Conservation (phyloP, 1,139 yeast genomes). For the Wickerhamomyces sp. region DNA sequence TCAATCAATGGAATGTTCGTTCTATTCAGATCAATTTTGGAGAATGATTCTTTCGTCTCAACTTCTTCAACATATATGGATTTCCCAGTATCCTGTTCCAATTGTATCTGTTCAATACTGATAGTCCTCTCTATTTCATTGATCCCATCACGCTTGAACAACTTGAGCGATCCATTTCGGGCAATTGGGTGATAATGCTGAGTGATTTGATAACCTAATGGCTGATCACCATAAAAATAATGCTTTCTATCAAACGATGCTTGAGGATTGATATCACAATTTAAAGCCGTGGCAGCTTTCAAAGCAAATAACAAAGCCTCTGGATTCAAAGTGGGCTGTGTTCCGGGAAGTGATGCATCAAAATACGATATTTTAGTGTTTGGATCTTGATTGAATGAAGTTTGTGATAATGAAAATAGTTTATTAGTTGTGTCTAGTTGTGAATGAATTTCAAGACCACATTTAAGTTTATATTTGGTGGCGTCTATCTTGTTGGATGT, state of each 20-base stretch:
- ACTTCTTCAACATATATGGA: constrained; percentile 48
- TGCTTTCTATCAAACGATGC: constrained; percentile 90
- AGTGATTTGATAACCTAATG: constrained; percentile 92
- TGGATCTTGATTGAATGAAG: constrained; percentile 43
- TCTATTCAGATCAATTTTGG: constrained; percentile 74
- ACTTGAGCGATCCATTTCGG: constrained; percentile 48
- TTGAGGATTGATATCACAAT: constrained; percentile 48
- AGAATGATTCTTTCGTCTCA: constrained; percentile 23
- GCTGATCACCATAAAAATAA: constrained; percentile 95
- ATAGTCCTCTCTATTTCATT: constrained; percentile 36
- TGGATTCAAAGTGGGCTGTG: constrained; percentile 78
- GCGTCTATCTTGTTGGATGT: not conserved
- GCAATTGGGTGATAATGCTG: constrained; percentile 86
- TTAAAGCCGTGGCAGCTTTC: constrained; percentile 67
- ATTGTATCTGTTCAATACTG: constrained; percentile 67
- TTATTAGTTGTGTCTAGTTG: constrained; percentile 73
- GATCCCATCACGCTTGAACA: constrained; percentile 53
- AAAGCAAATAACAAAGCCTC: constrained; percentile 71
- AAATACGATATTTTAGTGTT: constrained; percentile 71
- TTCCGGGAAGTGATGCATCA: constrained; percentile 88
- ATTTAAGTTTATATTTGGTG: constrained; percentile 42
- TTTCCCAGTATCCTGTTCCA: constrained; percentile 95
- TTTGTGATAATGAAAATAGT: constrained; percentile 63
- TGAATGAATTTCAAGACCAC: constrained; percentile 93
- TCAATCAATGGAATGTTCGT: constrained; percentile 86